phyloP scores from a whole-genome alignment of 352 stramenopile genomes.

The Phytopythium delawarense region DNA sequence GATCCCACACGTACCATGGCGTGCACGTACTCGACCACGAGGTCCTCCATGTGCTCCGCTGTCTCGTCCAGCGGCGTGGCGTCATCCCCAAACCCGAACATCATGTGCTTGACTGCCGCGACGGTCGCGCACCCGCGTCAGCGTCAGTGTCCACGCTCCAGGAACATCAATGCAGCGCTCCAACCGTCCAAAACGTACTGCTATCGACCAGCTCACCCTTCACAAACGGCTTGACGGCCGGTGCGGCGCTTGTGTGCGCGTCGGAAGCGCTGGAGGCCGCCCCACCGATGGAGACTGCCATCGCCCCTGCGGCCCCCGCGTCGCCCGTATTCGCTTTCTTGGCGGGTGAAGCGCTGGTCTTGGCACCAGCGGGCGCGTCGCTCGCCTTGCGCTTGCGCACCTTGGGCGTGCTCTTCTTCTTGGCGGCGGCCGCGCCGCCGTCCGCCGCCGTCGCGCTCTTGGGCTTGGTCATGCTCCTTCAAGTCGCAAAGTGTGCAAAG shows the following conservation, averaged over 20 bases:
- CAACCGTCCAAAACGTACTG: conserved; percentile 43
- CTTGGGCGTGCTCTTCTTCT: conserved; percentile 76
- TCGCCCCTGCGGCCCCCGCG: conserved; percentile 14
- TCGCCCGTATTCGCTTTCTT: conserved; percentile 31
- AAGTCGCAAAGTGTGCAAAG: neutral
- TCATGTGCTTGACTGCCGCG: conserved; percentile 84
- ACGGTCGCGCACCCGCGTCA: too few species aligned
- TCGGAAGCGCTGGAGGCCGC: conserved; percentile 5
- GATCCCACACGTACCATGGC: conserved; percentile 52
- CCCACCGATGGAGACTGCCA: neutral
- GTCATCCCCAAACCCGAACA: conserved; percentile 85
- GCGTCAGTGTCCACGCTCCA: neutral
- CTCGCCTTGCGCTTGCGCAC: conserved; percentile 72
- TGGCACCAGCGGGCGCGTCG: conserved; percentile 36
- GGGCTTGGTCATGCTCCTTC: conserved; percentile 25
- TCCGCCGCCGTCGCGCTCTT: conserved; percentile 9
- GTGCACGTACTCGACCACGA: conserved; percentile 79
- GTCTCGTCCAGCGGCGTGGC: conserved; percentile 66
- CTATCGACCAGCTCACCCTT: conserved; percentile 76
- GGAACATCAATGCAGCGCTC: neutral
- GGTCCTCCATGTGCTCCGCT: conserved; percentile 80
- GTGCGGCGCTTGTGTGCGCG: conserved; percentile 11
- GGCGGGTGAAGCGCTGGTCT: conserved; percentile 24
- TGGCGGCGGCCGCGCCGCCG: conserved; percentile 13
- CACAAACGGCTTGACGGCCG: conserved; percentile 64